Conservation (phyloP, 1,284 basidiomycete species). For the Naganishia albida region DNA sequence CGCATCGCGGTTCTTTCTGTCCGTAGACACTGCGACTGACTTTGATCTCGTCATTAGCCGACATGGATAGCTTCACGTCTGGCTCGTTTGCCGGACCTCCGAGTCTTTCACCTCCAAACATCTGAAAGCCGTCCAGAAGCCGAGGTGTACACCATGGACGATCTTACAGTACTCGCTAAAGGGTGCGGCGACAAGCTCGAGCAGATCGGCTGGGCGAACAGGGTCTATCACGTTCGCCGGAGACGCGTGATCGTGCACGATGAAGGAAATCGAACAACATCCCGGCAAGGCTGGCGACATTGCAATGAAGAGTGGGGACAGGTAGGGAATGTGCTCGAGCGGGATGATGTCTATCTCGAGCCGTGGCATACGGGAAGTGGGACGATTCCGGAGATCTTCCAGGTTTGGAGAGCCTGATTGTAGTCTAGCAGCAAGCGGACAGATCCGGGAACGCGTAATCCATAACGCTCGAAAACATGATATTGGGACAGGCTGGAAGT, state of each 20-base stretch:
- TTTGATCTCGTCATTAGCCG: constrained; percentile 26
- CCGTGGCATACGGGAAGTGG: constrained; percentile 43
- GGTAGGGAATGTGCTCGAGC: constrained; percentile 28
- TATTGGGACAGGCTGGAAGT: too few relatives aligned
- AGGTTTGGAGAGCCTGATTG: constrained; percentile 48
- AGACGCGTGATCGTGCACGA: constrained; percentile 21
- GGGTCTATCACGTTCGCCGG: constrained; percentile 49
- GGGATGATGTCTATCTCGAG: constrained; percentile 39
- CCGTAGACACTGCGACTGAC: constrained; percentile 1
- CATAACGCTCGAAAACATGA: too few relatives aligned
- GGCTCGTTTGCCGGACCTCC: constrained; percentile 25
- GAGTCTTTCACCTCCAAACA: constrained; percentile 46
- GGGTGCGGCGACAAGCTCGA: constrained; percentile 38
- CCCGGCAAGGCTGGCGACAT: constrained; percentile 9
- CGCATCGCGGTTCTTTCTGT: background rate
- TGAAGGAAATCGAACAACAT: background rate
- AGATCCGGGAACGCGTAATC: too few relatives aligned
- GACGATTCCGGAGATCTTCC: constrained; percentile 48
- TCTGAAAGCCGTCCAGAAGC: constrained; percentile 37
- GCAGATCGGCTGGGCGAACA: constrained; percentile 48
- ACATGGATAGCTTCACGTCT: constrained; percentile 22
- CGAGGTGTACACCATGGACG: constrained; percentile 36
- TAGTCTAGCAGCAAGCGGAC: background rate
- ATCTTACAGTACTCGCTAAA: constrained; percentile 40
- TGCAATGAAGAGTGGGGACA: constrained; percentile 1